These are phyloP conservation scores for Nicotiana otophora DNA, from an alignment of 257 asterid species.

Conservation along the genomic window DNA sequence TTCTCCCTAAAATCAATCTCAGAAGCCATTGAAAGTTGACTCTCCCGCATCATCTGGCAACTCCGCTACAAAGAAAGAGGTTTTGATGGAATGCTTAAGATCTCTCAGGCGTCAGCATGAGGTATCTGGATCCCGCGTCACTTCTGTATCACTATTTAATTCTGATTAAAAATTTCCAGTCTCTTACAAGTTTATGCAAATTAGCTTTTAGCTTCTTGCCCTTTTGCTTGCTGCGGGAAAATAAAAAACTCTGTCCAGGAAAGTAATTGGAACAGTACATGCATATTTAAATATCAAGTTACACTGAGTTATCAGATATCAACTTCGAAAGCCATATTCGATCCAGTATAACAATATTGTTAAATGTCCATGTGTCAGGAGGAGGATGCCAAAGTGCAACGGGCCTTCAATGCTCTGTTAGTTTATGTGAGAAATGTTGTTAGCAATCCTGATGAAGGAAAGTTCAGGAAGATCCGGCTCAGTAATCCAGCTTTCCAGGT, in stretches of 20 bases:
- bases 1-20: conserved; percentile 17
- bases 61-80: conserved; percentile 27
- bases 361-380: conserved; percentile 30
- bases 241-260: neutral
- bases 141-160: conserved; percentile 2
- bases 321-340: neutral
- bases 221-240: neutral
- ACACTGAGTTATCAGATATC: neutral
- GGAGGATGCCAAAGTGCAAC: conserved; percentile 26
- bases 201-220: neutral
- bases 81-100: conserved; percentile 61
- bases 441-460: conserved; percentile 50
- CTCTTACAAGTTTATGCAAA: neutral
- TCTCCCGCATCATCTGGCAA: conserved; percentile 24
- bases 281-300: neutral
- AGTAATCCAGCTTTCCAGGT: conserved; percentile 76
- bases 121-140: conserved; percentile 32
- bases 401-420: conserved; percentile 54
- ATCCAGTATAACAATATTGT: neutral
- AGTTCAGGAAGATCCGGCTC: conserved; percentile 72
- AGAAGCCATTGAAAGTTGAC: conserved; percentile 27
- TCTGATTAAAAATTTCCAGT: neutral
- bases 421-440: conserved; percentile 51
- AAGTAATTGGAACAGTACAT: neutral
- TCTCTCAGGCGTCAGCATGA: conserved; percentile 52